A percentile compares a stretch with the other conserved stretches of the same genome.
These are phyloP conservation scores for Candolleomyces eurysporus DNA, from an alignment of 768 basidiomycete genomes.

Conservation along the genomic window DNA sequence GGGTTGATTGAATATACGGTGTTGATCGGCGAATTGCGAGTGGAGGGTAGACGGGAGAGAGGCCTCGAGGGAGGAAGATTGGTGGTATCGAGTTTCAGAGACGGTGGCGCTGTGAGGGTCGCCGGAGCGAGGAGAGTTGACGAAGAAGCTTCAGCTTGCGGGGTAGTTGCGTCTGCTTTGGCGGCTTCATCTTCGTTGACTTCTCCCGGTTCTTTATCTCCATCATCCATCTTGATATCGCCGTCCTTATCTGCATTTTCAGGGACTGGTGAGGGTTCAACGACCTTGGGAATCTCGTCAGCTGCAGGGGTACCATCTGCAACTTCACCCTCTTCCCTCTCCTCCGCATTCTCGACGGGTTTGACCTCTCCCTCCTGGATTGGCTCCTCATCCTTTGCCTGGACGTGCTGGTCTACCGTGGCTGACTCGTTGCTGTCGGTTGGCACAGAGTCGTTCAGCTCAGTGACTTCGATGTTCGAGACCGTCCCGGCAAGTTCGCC, in stretches of 20 bases:
- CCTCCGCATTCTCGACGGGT: background rate
- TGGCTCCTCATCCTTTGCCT: background rate
- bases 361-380: background rate
- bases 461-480: background rate
- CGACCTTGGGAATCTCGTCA: background rate
- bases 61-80: slow-evolving; percentile 1
- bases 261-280: background rate
- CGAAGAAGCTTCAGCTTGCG: background rate
- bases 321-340: slow-evolving; percentile 9
- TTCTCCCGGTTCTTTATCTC: slow-evolving; percentile 3
- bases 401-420: background rate
- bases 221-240: slow-evolving; percentile 9
- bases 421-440: background rate
- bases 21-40: background rate
- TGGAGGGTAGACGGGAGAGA: background rate
- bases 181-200: background rate
- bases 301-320: slow-evolving; percentile 8
- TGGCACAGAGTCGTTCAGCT: background rate
- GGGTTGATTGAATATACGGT: background rate
- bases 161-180: background rate
- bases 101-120: background rate
- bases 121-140: background rate
- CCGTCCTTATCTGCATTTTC: slow-evolving; percentile 5
- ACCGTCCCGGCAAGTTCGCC: background rate
- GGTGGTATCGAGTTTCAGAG: background rate